These are phyloP conservation scores for Sporisorium iseilematis-ciliati DNA, from an alignment of 1,284 basidiomycete species.

Conservation along the genomic window DNA sequence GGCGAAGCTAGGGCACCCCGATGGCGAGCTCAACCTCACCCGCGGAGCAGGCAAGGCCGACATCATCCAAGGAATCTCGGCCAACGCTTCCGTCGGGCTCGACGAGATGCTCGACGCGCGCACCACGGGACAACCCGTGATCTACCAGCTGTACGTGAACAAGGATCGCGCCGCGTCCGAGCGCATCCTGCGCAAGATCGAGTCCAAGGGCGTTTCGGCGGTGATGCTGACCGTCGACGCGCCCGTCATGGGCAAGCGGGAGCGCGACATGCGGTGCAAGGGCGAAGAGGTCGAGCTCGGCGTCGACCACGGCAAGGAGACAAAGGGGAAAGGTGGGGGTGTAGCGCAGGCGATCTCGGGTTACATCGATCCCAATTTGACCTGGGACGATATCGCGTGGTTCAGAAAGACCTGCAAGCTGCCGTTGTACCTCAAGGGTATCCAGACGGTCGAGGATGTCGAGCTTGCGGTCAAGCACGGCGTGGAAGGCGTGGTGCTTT, in stretches of 20 bases:
- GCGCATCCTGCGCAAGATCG: conserved; percentile 79
- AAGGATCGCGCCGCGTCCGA: conserved; percentile 78
- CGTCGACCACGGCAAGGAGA: conserved; percentile 42
- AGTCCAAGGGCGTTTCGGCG: conserved; percentile 79
- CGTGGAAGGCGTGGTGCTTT: conserved; percentile 71
- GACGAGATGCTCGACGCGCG: conserved; percentile 77
- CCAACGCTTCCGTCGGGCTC: conserved; percentile 83
- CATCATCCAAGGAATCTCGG: conserved; percentile 88
- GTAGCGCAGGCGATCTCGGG: conserved; percentile 72
- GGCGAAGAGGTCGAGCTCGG: conserved; percentile 70
- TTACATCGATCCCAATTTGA: conserved; percentile 72
- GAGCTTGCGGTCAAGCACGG: conserved; percentile 75
- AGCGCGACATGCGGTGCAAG: conserved; percentile 76
- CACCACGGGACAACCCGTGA: conserved; percentile 73
- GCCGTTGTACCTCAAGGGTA: conserved; percentile 86
- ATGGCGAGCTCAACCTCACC: conserved; percentile 90
- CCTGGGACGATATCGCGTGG: conserved; percentile 78
- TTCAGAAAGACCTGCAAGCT: conserved; percentile 79
- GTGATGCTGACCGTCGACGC: conserved; percentile 94
- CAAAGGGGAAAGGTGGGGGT: conserved; percentile 58
- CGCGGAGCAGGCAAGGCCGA: conserved; percentile 78
- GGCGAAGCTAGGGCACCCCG: conserved; percentile 90
- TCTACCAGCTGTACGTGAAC: conserved; percentile 82
- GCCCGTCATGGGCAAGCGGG: conserved; percentile 84
- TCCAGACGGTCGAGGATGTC: conserved; percentile 76